Evolutionary conservation across 2,329 filamentous ascomycete species (phyloP).

Genomic region (Botrytis cinerea): DNA sequence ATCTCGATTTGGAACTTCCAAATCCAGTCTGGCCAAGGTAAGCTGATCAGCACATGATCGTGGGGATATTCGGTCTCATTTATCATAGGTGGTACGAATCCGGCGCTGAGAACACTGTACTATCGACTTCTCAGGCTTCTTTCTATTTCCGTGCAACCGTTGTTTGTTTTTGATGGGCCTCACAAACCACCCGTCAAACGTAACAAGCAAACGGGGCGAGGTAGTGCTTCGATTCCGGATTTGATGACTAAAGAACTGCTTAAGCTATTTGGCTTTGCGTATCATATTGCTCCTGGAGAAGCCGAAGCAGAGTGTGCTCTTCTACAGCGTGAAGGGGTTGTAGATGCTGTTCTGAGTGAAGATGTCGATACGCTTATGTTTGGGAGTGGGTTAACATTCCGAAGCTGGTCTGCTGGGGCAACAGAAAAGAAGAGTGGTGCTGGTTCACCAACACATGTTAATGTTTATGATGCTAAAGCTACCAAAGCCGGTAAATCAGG

Average conservation of each 20-base stretch:
- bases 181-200: conserved; percentile 86
- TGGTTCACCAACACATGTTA: conserved; percentile 81
- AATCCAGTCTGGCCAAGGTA: conserved; percentile 76
- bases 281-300: conserved; percentile 88
- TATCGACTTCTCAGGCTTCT: conserved; percentile 82
- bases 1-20: conserved; percentile 98
- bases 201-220: conserved; percentile 69
- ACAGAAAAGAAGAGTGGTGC: conserved; percentile 65
- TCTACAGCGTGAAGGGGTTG: conserved; percentile 76
- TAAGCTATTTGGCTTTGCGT: conserved; percentile 78
- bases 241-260: conserved; percentile 82
- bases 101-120: conserved; percentile 87
- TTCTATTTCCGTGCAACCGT: conserved; percentile 74
- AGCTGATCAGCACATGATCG: conserved; percentile 21
- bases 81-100: conserved; percentile 73
- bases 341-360: conserved; percentile 92
- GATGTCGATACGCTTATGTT: conserved; percentile 99
- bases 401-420: conserved; percentile 68
- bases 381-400: conserved; percentile 75
- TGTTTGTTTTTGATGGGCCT: conserved; percentile 89
- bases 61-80: conserved; percentile 22
- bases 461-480: conserved; percentile 68
- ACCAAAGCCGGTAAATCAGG: conserved; percentile 54
- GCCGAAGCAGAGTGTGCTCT: conserved; percentile 95
- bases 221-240: conserved; percentile 66